phyloP scores from a whole-genome alignment of 139 green algal species.

The Picocystis salinarum region DNA sequence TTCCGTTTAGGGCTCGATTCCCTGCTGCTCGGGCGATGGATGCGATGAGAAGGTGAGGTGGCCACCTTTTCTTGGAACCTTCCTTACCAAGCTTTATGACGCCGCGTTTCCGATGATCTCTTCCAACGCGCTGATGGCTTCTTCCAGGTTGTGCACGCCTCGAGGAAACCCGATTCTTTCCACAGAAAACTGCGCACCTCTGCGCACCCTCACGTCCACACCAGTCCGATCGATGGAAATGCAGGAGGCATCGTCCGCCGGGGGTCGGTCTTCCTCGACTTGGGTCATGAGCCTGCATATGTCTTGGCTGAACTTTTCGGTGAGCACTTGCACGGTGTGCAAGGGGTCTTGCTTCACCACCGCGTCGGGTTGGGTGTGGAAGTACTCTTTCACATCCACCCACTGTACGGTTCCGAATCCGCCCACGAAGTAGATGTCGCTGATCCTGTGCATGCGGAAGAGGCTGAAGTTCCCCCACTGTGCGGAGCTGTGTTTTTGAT shows the following conservation, averaged over 20 bases:
- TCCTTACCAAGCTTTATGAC: too few relatives aligned
- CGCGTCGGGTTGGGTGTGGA: slow-evolving; percentile 44
- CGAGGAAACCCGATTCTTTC: not conserved
- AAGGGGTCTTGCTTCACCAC: slow-evolving; percentile 41
- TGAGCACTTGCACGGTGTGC: slow-evolving; percentile 25
- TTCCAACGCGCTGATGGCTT: too few relatives aligned
- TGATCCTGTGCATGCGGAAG: slow-evolving; percentile 84
- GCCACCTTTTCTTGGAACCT: too few relatives aligned
- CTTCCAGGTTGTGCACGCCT: too few relatives aligned
- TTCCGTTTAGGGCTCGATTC: too few relatives aligned
- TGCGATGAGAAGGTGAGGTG: too few relatives aligned
- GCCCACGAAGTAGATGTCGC: slow-evolving; percentile 97
- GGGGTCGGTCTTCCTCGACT: too few relatives aligned
- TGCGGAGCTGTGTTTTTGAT: slow-evolving; percentile 17
- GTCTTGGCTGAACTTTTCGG: not conserved
- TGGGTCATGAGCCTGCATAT: not conserved
- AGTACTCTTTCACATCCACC: slow-evolving; percentile 79
- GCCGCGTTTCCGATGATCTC: too few relatives aligned
- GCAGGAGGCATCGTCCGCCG: slow-evolving; percentile 1
- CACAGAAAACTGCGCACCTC: not conserved
- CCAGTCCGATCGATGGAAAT: not conserved
- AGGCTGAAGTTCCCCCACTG: slow-evolving; percentile 52
- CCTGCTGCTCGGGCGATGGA: too few relatives aligned
- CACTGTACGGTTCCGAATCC: slow-evolving; percentile 85
- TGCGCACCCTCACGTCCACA: not conserved